phyloP scores from a whole-genome alignment of 2,329 filamentous ascomycete genomes.

The Trichoderma sp. region DNA sequence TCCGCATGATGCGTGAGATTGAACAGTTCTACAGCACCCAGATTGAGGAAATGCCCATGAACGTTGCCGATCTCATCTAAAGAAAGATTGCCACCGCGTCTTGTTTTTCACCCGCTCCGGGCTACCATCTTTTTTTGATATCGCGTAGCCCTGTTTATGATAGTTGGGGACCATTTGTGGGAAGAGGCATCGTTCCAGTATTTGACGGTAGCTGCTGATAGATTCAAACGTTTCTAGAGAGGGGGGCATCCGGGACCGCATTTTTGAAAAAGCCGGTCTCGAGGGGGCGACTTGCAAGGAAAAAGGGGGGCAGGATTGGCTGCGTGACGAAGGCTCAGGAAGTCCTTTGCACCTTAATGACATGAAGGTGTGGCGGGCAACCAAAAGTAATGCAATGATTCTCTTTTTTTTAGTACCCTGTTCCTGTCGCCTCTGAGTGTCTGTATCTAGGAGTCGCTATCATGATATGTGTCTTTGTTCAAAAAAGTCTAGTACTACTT shows the following conservation, averaged over 20 bases:
- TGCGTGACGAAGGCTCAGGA: constrained; percentile 39
- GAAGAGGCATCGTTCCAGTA: constrained; percentile 30
- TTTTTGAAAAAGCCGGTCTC: constrained; percentile 27
- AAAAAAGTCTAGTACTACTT: not conserved
- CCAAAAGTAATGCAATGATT: constrained; percentile 45
- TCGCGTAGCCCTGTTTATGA: constrained; percentile 26
- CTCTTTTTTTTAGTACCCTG: constrained; percentile 32
- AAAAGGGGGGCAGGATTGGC: constrained; percentile 33
- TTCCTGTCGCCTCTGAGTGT: constrained; percentile 31
- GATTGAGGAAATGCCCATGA: constrained; percentile 99
- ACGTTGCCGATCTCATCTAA: constrained; percentile 73
- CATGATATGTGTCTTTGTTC: constrained; percentile 28
- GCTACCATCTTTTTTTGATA: constrained; percentile 22
- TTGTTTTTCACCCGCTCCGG: constrained; percentile 26
- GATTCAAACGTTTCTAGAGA: constrained; percentile 40
- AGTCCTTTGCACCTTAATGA: constrained; percentile 39
- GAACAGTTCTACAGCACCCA: constrained; percentile 99
- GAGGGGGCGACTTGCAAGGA: constrained; percentile 31
- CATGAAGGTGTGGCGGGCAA: constrained; percentile 38
- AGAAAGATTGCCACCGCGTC: constrained; percentile 32
- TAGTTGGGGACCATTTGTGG: constrained; percentile 30
- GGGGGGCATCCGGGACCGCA: constrained; percentile 27
- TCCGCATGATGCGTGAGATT: constrained; percentile 99
- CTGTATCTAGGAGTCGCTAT: constrained; percentile 39
- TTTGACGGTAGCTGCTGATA: constrained; percentile 38